phyloP scores from a whole-genome alignment of 352 stramenopile genomes.

The Phytophthora melonis region DNA sequence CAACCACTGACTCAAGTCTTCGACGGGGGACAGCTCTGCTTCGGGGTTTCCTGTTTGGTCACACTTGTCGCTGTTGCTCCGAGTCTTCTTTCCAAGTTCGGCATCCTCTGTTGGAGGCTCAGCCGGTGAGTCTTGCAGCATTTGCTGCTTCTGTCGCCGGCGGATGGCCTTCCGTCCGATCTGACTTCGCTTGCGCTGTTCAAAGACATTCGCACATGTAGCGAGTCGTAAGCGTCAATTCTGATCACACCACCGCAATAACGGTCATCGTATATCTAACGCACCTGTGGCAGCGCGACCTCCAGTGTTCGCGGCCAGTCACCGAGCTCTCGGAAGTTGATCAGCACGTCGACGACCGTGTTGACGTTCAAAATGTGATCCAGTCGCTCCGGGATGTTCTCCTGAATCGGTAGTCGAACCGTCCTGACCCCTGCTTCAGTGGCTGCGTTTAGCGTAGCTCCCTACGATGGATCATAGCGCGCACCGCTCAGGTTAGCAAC shows the following conservation, averaged over 20 bases:
- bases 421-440: constrained; percentile 58
- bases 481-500: no score
- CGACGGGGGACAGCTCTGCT: not conserved
- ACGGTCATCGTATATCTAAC: not conserved
- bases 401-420: constrained; percentile 76
- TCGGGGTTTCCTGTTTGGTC: not conserved
- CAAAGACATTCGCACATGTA: not conserved
- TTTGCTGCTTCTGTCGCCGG: constrained; percentile 33
- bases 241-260: not conserved
- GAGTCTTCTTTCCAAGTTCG: constrained; percentile 12
- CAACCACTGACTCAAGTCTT: not conserved
- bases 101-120: not conserved
- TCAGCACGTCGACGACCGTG: constrained; percentile 78
- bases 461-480: constrained; percentile 29
- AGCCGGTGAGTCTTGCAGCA: not conserved
- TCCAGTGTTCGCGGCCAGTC: constrained; percentile 67
- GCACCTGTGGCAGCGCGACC: constrained; percentile 63
- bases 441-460: constrained; percentile 64
- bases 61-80: not conserved
- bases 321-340: constrained; percentile 51
- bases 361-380: constrained; percentile 89
- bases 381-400: constrained; percentile 68
- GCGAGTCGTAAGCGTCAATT: constrained; percentile 6
- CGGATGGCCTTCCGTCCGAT: constrained; percentile 50
- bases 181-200: constrained; percentile 54